Percentiles rank a stretch among this genome's conserved stretches.
These are phyloP conservation scores for Alternaria incomplexa DNA, from an alignment of 2,329 filamentous ascomycete species.

Conservation along the genomic window DNA sequence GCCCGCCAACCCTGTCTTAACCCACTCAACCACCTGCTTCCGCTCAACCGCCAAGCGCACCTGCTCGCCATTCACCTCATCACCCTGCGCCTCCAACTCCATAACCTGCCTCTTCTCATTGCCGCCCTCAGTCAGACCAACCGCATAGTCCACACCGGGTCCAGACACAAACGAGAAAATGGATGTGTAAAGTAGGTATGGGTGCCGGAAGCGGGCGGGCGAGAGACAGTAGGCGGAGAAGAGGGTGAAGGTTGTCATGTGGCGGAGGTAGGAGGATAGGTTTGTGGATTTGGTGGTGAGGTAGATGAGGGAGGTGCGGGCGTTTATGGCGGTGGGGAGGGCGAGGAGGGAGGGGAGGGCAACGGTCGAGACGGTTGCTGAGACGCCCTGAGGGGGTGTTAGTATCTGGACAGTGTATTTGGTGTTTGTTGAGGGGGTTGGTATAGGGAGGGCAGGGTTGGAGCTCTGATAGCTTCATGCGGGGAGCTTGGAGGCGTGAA, in stretches of 20 bases:
- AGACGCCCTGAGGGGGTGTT: slow-evolving; percentile 71
- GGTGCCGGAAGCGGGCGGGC: slow-evolving; percentile 76
- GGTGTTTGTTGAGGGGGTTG: background rate
- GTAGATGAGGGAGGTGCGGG: slow-evolving; percentile 64
- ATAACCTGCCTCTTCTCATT: slow-evolving; percentile 31
- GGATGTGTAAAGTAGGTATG: slow-evolving; percentile 87
- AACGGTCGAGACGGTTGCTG: slow-evolving; percentile 79
- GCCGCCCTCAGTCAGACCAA: slow-evolving; percentile 29
- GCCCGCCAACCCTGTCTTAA: slow-evolving; percentile 51
- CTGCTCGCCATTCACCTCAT: slow-evolving; percentile 57
- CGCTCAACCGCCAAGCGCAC: slow-evolving; percentile 55
- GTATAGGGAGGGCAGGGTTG: background rate
- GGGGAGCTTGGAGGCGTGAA: slow-evolving; percentile 5
- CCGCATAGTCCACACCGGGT: slow-evolving; percentile 46
- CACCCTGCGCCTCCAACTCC: slow-evolving; percentile 44
- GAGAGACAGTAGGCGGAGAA: slow-evolving; percentile 80
- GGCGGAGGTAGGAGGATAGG: slow-evolving; percentile 66
- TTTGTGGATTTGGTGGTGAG: slow-evolving; percentile 64
- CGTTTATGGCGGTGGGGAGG: slow-evolving; percentile 77
- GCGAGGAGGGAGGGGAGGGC: slow-evolving; percentile 80
- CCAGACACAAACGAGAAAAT: slow-evolving; percentile 64
- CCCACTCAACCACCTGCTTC: slow-evolving; percentile 50
- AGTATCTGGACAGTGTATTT: background rate
- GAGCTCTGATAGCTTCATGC: slow-evolving; percentile 6
- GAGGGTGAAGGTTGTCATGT: slow-evolving; percentile 73